These are phyloP conservation scores for Microbotryum intermedium DNA, from an alignment of 1,284 basidiomycete species.

Conservation along the genomic window DNA sequence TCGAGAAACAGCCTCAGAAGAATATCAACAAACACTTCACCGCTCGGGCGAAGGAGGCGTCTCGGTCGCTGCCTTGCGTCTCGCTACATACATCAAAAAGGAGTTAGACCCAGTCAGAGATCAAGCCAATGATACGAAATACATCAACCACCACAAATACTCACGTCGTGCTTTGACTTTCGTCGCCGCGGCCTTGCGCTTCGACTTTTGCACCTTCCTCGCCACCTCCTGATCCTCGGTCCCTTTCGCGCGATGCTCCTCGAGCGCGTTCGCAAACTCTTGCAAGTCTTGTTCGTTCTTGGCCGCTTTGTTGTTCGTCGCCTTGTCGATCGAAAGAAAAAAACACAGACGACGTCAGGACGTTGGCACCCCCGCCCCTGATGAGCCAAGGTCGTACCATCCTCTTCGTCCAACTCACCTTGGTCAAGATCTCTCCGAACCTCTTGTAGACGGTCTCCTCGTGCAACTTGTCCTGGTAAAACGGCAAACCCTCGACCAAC, in stretches of 20 bases:
- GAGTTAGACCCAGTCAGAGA: too few relatives aligned
- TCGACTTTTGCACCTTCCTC: constrained; percentile 58
- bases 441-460: constrained; percentile 72
- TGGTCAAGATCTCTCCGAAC: constrained; percentile 80
- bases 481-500: constrained; percentile 77
- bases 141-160: neutral
- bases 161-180: neutral
- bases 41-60: too few relatives aligned
- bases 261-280: constrained; percentile 71
- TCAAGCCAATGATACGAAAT: neutral
- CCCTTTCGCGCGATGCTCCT: constrained; percentile 72
- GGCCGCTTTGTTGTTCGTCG: constrained; percentile 72
- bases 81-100: too few relatives aligned
- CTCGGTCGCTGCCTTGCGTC: too few relatives aligned
- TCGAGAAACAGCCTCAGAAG: too few relatives aligned
- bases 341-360: neutral
- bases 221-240: constrained; percentile 83
- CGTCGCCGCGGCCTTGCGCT: constrained; percentile 8
- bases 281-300: constrained; percentile 77
- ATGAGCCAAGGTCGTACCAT: too few relatives aligned
- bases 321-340: constrained; percentile 42
- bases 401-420: constrained; percentile 46
- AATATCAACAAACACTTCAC: too few relatives aligned
- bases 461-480: constrained; percentile 92
- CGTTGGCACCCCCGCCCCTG: neutral